Evolutionary conservation across 208 protist species (phyloP).

Genomic region (Strigomonas galati): DNA sequence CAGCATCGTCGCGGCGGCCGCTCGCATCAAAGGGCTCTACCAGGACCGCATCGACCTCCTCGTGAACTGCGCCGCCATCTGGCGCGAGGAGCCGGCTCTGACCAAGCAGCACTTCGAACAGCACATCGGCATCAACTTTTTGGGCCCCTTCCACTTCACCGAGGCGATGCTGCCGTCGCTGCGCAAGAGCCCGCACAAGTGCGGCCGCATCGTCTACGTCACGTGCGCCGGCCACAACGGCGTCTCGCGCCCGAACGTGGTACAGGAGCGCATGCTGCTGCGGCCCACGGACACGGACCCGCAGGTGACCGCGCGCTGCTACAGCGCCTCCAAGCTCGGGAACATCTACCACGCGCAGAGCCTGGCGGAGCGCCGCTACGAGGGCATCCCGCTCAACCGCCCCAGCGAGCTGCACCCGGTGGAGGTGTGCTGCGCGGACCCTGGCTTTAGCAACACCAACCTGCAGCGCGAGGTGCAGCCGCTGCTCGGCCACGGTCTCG

Average conservation of each 20-base stretch:
- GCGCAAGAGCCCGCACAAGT: slow-evolving; percentile 30
- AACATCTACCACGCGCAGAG: slow-evolving; percentile 81
- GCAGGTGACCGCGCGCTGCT: slow-evolving; percentile 63
- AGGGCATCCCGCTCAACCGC: slow-evolving; percentile 59
- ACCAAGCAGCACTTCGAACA: slow-evolving; percentile 71
- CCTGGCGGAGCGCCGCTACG: slow-evolving; percentile 62
- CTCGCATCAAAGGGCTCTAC: slow-evolving; percentile 57
- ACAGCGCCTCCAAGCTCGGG: slow-evolving; percentile 80
- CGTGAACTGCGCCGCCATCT: slow-evolving; percentile 79
- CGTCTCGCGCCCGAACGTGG: slow-evolving; percentile 48
- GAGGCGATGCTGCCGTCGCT: slow-evolving; percentile 74
- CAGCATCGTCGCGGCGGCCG: slow-evolving; percentile 48
- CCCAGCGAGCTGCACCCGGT: slow-evolving; percentile 61
- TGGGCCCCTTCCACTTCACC: slow-evolving; percentile 78
- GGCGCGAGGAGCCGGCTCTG: slow-evolving; percentile 49
- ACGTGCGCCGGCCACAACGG: slow-evolving; percentile 76
- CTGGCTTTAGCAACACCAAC: slow-evolving; percentile 63
- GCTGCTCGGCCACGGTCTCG: slow-evolving; percentile 38
- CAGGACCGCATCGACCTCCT: slow-evolving; percentile 64
- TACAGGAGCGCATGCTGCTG: slow-evolving; percentile 62
- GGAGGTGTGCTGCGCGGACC: slow-evolving; percentile 63
- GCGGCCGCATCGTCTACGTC: slow-evolving; percentile 73
- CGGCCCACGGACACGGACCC: slow-evolving; percentile 34
- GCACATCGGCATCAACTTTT: slow-evolving; percentile 80
- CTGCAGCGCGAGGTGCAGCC: slow-evolving; percentile 36